These are phyloP conservation scores for Mucuna pruriens DNA, from an alignment of 306 rosid species.

Conservation along the genomic window DNA sequence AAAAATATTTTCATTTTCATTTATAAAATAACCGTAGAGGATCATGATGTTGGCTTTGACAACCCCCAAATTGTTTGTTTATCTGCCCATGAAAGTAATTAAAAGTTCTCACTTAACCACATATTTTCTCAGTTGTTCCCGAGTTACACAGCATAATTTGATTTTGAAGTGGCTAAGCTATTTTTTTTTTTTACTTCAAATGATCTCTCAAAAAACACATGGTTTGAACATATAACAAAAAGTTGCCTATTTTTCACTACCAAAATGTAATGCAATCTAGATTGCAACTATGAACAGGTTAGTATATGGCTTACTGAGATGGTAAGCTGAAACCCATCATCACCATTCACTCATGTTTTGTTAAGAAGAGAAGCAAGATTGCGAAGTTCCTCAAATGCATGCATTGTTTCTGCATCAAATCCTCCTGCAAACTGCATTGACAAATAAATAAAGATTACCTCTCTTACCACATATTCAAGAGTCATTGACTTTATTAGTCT, in stretches of 20 bases:
- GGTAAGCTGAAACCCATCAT: conserved; percentile 44
- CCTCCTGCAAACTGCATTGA: conserved; percentile 96
- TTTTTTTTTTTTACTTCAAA: neutral
- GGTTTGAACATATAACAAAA: conserved; percentile 28
- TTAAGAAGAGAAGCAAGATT: conserved; percentile 85
- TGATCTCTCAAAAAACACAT: neutral
- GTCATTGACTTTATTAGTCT: neutral
- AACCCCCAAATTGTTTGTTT: too few relatives aligned
- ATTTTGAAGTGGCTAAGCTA: neutral
- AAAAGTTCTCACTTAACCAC: neutral
- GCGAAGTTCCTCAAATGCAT: conserved; percentile 92
- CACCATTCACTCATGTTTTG: conserved; percentile 58
- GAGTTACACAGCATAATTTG: neutral
- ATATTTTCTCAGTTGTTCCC: neutral
- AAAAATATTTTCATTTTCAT: too few relatives aligned
- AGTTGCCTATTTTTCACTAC: conserved; percentile 20
- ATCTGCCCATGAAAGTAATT: too few relatives aligned
- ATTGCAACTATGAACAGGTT: conserved; percentile 34
- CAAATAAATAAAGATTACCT: conserved; percentile 19
- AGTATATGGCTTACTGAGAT: conserved; percentile 49
- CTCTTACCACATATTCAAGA: neutral
- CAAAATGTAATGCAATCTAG: conserved; percentile 37
- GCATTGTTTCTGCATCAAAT: conserved; percentile 98
- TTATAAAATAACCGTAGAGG: too few relatives aligned
- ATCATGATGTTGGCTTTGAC: too few relatives aligned